phyloP scores from a whole-genome alignment of 2,329 filamentous ascomycete genomes.

The Cadophora luteo-olivacea region DNA sequence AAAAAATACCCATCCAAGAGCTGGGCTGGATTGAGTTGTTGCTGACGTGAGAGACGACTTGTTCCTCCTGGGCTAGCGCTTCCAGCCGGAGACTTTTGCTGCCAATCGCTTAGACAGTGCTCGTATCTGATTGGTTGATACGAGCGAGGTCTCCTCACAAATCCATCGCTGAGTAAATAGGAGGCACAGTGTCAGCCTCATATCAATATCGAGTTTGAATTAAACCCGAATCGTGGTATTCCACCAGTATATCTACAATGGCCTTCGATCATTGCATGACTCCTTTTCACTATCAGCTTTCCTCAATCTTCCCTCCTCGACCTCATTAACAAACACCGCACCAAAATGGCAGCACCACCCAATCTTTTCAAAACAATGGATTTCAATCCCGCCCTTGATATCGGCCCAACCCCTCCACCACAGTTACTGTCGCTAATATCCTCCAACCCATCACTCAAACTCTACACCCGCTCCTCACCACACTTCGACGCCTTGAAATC shows the following conservation, averaged over 20 bases:
- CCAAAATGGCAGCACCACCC: background rate
- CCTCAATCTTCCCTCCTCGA: background rate
- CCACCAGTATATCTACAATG: no score
- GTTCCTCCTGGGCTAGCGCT: no score
- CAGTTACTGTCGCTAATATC: background rate
- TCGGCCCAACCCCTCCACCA: background rate
- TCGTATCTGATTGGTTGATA: no score
- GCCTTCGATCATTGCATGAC: no score
- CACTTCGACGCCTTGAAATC: slow-evolving; percentile 1
- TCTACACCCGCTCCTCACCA: slow-evolving; percentile 8
- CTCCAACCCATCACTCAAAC: background rate
- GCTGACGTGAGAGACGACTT: no score
- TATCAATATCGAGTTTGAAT: background rate
- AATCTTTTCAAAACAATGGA: background rate
- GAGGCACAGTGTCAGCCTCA: background rate
- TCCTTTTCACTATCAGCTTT: background rate
- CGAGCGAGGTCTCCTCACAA: no score
- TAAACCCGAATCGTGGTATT: no score
- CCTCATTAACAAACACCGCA: background rate
- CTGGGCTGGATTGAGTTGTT: no score
- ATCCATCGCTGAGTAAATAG: background rate
- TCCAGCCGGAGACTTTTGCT: no score
- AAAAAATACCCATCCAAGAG: no score
- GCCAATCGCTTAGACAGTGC: no score
- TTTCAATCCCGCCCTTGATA: background rate